A percentile compares a stretch with the other conserved stretches of the same genome.
Conservation (phyloP, 768 basidiomycete genomes). For the Lyophyllum shimeji region DNA sequence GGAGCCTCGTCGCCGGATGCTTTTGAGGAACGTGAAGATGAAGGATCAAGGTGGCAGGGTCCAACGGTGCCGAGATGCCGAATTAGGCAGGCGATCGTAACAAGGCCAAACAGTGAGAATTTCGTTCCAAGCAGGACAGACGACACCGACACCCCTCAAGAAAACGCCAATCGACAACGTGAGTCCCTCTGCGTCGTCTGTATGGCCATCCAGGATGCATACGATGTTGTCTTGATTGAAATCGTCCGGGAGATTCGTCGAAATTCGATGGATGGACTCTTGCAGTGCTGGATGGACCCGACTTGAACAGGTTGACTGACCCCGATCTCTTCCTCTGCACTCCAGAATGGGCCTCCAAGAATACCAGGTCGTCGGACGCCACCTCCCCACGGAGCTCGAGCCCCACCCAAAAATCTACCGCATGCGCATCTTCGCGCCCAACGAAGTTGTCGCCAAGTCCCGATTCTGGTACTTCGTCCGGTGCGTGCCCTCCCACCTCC, state of each 20-base stretch:
- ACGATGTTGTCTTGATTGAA: neutral
- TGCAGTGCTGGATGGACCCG: conserved; percentile 21
- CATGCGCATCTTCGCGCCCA: conserved; percentile 99
- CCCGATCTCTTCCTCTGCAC: conserved; percentile 1
- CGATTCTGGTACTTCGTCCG: conserved; percentile 99
- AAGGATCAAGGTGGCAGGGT: neutral
- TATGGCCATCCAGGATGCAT: neutral
- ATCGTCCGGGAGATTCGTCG: conserved; percentile 12
- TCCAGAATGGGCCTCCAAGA: conserved; percentile 79
- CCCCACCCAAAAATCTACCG: conserved; percentile 98
- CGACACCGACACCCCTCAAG: conserved; percentile 27
- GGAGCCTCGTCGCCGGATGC: no score
- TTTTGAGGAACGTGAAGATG: no score
- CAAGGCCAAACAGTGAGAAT: conserved; percentile 16
- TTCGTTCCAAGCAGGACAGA: conserved; percentile 6
- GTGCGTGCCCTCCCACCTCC: conserved; percentile 36
- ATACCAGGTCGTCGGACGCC: conserved; percentile 97
- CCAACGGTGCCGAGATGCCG: conserved; percentile 9
- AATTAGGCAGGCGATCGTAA: conserved; percentile 1
- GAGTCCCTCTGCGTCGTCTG: conserved; percentile 22
- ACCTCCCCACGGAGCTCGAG: conserved; percentile 90
- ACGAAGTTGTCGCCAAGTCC: conserved; percentile 98
- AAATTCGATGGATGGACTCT: conserved; percentile 26
- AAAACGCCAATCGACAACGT: conserved; percentile 34
- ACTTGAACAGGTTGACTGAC: conserved; percentile 13